A percentile compares a stretch with the other conserved stretches of the same genome.
These are phyloP conservation scores for Purpureocillium lavendulum DNA, from an alignment of 2,329 filamentous ascomycete species.

Conservation along the genomic window DNA sequence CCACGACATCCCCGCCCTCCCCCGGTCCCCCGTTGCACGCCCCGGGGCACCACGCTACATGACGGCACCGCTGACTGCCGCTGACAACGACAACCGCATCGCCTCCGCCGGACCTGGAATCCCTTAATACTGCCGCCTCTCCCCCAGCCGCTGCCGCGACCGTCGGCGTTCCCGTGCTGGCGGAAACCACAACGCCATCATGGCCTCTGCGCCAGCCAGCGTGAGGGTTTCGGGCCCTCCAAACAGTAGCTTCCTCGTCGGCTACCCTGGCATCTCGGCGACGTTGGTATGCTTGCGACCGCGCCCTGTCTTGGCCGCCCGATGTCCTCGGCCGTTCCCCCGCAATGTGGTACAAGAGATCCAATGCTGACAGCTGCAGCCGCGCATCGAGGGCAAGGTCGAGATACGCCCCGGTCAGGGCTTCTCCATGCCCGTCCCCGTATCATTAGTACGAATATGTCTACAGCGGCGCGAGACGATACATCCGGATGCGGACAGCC, in stretches of 20 bases:
- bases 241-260: slow-evolving; percentile 93
- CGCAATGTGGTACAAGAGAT: neutral
- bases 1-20: neutral
- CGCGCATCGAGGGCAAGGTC: slow-evolving; percentile 94
- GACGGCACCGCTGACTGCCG: neutral
- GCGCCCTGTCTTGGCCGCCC: slow-evolving; percentile 8
- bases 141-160: slow-evolving; percentile 1
- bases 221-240: slow-evolving; percentile 96
- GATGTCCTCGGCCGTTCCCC: slow-evolving; percentile 2
- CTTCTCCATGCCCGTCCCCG: slow-evolving; percentile 77
- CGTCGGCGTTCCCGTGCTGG: slow-evolving; percentile 6
- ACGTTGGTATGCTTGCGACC: slow-evolving; percentile 65
- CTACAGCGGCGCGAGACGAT: slow-evolving; percentile 92
- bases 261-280: slow-evolving; percentile 95
- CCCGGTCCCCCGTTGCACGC: neutral
- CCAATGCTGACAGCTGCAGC: slow-evolving; percentile 42
- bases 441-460: slow-evolving; percentile 91
- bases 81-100: neutral
- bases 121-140: neutral
- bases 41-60: neutral
- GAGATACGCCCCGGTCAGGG: slow-evolving; percentile 85
- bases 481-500: slow-evolving; percentile 88
- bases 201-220: slow-evolving; percentile 28
- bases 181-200: slow-evolving; percentile 14
- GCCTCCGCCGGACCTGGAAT: neutral